phyloP scores from a whole-genome alignment of 805 yeast species.

The Torulaspora gathmanii region DNA sequence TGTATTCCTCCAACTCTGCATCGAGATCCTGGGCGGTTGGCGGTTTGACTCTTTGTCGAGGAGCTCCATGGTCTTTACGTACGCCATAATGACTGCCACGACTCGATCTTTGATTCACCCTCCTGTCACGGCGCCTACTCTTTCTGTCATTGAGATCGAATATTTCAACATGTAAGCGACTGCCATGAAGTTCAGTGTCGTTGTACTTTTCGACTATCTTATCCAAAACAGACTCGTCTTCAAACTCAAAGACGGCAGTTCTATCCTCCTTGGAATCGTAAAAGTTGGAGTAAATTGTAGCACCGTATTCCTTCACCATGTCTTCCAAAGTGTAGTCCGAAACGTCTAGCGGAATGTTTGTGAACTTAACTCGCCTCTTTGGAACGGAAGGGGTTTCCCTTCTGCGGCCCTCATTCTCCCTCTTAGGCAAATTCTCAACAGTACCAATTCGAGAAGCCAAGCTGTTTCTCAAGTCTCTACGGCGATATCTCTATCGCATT shows the following conservation, averaged over 20 bases:
- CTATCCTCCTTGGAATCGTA: slow-evolving; percentile 30
- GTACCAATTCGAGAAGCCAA: slow-evolving; percentile 28
- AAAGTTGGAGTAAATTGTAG: slow-evolving; percentile 21
- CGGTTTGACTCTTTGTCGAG: slow-evolving; percentile 5
- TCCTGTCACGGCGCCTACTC: slow-evolving; percentile 7
- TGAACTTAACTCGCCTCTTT: slow-evolving; percentile 25
- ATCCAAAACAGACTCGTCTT: slow-evolving; percentile 19
- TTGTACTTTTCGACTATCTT: slow-evolving; percentile 25
- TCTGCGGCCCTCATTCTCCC: background rate
- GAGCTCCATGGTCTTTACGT: slow-evolving; percentile 3
- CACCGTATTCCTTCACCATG: slow-evolving; percentile 29
- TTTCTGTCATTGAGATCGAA: slow-evolving; percentile 17
- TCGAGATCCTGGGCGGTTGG: slow-evolving; percentile 28
- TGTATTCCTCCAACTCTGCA: slow-evolving; percentile 33
- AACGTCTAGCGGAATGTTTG: slow-evolving; percentile 27
- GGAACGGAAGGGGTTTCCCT: slow-evolving; percentile 9
- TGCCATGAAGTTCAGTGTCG: slow-evolving; percentile 21
- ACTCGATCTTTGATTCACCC: slow-evolving; percentile 6
- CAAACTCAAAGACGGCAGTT: slow-evolving; percentile 30
- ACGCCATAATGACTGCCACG: slow-evolving; percentile 19
- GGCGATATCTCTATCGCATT: slow-evolving; percentile 28
- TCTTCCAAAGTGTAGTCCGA: slow-evolving; percentile 34
- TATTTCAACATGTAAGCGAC: slow-evolving; percentile 22
- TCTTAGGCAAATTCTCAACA: background rate
- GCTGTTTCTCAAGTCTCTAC: slow-evolving; percentile 34